phyloP scores from a whole-genome alignment of 768 basidiomycete genomes.

The Amylocystis lapponica region DNA sequence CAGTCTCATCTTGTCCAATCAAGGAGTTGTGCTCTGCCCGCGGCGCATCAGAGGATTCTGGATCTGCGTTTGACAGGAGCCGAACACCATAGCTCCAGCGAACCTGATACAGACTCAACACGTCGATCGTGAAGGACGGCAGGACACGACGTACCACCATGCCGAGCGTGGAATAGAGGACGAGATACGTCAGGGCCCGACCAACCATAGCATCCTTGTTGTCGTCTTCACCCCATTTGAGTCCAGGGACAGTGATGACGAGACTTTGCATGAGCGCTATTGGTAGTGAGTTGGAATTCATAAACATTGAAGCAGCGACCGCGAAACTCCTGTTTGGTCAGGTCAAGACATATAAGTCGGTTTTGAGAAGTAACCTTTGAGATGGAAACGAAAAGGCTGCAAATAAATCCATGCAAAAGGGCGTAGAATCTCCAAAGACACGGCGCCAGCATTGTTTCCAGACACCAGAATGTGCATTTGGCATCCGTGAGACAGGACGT shows the following conservation, averaged over 20 bases:
- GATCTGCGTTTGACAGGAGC: constrained; percentile 69
- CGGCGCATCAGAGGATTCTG: constrained; percentile 25
- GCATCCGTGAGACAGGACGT: too few species aligned
- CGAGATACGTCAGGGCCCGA: constrained; percentile 82
- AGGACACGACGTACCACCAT: constrained; percentile 67
- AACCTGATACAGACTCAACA: constrained; percentile 37
- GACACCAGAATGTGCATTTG: too few species aligned
- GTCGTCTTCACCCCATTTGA: constrained; percentile 80
- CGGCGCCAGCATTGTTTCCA: too few species aligned
- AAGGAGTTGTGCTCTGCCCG: constrained; percentile 31
- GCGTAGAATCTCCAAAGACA: too few species aligned
- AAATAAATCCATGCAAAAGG: too few species aligned
- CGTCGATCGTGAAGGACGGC: background rate
- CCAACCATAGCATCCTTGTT: constrained; percentile 87
- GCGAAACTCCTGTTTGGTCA: constrained; percentile 73
- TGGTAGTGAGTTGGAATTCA: constrained; percentile 94
- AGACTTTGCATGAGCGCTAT: constrained; percentile 93
- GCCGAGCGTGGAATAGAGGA: constrained; percentile 90
- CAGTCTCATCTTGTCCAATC: constrained; percentile 25
- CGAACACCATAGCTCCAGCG: constrained; percentile 94
- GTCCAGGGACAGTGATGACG: constrained; percentile 72
- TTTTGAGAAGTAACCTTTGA: too few species aligned
- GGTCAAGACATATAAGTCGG: background rate
- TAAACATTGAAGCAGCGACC: constrained; percentile 80
- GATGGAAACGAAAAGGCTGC: background rate